Base-by-base conservation (phyloP, 2,329 filamentous ascomycete genomes). In the Fusarium sp. region DNA sequence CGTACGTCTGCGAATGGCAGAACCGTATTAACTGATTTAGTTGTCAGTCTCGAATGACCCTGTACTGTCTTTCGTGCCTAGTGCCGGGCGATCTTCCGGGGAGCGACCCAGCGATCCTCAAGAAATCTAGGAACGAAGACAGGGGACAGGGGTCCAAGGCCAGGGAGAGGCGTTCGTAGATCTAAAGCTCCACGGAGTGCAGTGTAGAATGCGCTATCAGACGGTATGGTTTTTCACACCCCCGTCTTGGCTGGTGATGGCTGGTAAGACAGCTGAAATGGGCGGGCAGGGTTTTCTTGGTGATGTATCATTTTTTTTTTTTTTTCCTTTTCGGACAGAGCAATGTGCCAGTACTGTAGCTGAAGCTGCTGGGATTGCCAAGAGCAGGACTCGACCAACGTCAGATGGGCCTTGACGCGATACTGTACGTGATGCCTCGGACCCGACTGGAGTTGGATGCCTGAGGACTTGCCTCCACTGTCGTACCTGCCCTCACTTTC, bases 71-170 rank as follows among this genome's bases (percentile, higher is more conserved):
- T 24, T 52, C 8, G 30, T 47, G 38, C 25, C 40, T 64, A 65
- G 66, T 62, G 41, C 66, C 55, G 66, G 62, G 53, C 69, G 69
- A 72, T 72, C 69, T 62, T 69, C 69, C 69, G 52, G 65, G 65
- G 48, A 54, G 57, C 32, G 47, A 67, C 48, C 47, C 65, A 67
- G 44, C 65, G 69, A 70, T 64, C 56, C 64, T 69, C 64, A 47
- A 49, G 51, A 64, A 65, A 69, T 53, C 64, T 69, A 69, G 68
- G 64, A 63, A 59, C 69, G 27, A 38, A 40, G 54, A 60, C 63
- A 29, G 25, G 45, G 38, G 30, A 34, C 20, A 67, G 40, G 48
- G 65, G 58, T 32, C 38, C 32, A 22, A 30, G 18, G 18, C 59
- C 51, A 62, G 63, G 54, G 58, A 51, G 44, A 43, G 62, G 32